Conservation (phyloP, 2,329 filamentous ascomycete species). For the Colletotrichum liriopes region DNA sequence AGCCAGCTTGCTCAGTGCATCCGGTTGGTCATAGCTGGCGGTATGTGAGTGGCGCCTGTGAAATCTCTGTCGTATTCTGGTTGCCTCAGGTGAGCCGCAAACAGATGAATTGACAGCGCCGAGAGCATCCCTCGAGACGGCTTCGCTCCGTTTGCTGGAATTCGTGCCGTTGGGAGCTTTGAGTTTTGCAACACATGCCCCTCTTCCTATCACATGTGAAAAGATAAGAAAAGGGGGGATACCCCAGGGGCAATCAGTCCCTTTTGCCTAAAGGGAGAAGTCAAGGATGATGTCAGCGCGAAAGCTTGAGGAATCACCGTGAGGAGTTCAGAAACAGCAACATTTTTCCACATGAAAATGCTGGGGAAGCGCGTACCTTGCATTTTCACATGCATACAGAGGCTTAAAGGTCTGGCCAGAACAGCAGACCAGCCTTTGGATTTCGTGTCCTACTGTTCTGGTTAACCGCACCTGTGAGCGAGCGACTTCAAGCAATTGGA, state of each 20-base stretch:
- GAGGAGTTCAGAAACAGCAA: conserved; percentile 18
- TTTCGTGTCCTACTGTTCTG: conserved; percentile 14
- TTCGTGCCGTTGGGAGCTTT: conserved; percentile 26
- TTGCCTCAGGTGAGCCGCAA: conserved; percentile 35
- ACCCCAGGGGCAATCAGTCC: conserved; percentile 34
- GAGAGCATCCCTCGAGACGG: conserved; percentile 21
- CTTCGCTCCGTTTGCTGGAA: conserved; percentile 7
- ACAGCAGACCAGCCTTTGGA: neutral
- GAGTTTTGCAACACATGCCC: conserved; percentile 27
- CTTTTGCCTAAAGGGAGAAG: conserved; percentile 34
- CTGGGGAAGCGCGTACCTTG: conserved; percentile 41
- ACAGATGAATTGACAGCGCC: conserved; percentile 29
- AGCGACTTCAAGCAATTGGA: conserved; percentile 32
- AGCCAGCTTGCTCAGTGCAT: conserved; percentile 24
- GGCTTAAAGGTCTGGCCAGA: conserved; percentile 21
- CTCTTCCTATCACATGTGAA: conserved; percentile 42
- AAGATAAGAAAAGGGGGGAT: conserved; percentile 31
- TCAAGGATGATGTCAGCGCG: conserved; percentile 39
- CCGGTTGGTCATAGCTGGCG: conserved; percentile 28
- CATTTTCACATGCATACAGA: conserved; percentile 33
- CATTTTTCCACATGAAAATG: conserved; percentile 29
- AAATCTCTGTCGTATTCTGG: conserved; percentile 26
- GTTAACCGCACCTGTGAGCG: conserved; percentile 38
- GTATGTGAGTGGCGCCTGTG: conserved; percentile 34
- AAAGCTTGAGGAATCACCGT: conserved; percentile 30